Evolutionary conservation across 2,329 filamentous ascomycete species (phyloP), one percentile per base, ranked within the genome.

Genomic region (Fusarium sp.): DNA sequence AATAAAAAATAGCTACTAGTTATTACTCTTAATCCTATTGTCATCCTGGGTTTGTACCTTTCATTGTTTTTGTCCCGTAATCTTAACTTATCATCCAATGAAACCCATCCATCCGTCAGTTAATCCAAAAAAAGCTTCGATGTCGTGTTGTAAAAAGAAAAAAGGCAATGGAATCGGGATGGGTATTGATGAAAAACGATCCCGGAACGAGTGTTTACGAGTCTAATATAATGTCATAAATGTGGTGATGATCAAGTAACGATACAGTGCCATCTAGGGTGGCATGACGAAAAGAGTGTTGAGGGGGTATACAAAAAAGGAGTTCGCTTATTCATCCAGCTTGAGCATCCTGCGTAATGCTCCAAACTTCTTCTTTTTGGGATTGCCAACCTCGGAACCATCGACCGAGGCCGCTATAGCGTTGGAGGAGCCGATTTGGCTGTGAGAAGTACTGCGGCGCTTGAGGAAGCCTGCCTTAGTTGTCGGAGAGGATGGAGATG

Each of bases 291-390:
- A 48, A 44, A 15, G 32, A 20, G 40, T 21, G 23, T 28, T 12
- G n/a, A 20, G 17, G 9, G 28, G 12, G 28, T 23, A 26, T n/a
- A n/a, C 11, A 24, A n/a, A 10, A 32, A n/a, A 12, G 21, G 17
- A 36, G 17, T 56, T 28, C 11, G 36, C 53, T 78, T 79, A 83
- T 63, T 84, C 82, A 62, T 84, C 75, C 56, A 85, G 75, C 40
- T 81, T 76, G 77, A 93, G 91, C 76, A 90, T 89, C 75, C 83
- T 86, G 75, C 90, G 86, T 74, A 93, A 77, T 54, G 82, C 79
- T 40, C 84, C 83, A 77, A 93, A 92, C 77, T 89, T 91, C 83
- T 92, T 92, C 80, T 85, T 87, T 79, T 78, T 83, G 64, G 56
- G 61, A 12, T 47, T 53, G 24, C 64, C 50, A 10, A 67, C 53